Evolutionary conservation across 495 filamentous ascomycete genomes (phyloP), one percentile per base, ranked within the genome.

Genomic region (Immersiella caudata): DNA sequence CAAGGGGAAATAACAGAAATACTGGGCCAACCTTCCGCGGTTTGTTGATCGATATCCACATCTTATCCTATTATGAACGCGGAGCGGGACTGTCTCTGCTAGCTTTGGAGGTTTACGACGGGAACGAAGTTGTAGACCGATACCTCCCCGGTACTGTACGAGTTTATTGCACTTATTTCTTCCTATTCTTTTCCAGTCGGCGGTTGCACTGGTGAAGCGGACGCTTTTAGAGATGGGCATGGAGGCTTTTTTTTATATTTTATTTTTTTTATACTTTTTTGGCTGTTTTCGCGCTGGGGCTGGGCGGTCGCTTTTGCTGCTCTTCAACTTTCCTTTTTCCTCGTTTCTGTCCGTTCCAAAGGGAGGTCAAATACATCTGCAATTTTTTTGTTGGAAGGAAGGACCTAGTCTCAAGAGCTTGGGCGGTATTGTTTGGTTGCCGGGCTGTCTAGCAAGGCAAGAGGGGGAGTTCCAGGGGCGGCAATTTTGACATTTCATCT

Each of bases 141-240:
- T 11, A 26, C 26, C n/a, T 20, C 56, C 56, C 56, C 56, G 27
- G 61, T 63, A 63, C 49, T 63, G 61, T 63, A 63, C 40, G 61
- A 63, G 40, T 63, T 63, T 63, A 63, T 51, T 63, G 18, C 51
- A 22, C 21, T 7, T 52, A 52, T 6, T 55, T 6, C 6, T 55
- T 55, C 24, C 2, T 22, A 22, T 26, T 14, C 49, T 52, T 52
- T 22, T 52, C 22, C 40, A 4, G 16, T 46, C 40, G 40, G 40
- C 40, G 40, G 40, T 12, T 46, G 40, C 2, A n/a, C 2, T 26
- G 52, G 52, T 22, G 20, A 22, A n/a, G 50, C 18, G 6, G 50
- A 22, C 21, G 50, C n/a, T 22, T 54, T 22, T n/a, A n/a, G n/a
- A 18, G 50, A n/a, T 14, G 40, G 40, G 9, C 24, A 27, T n/a